A percentile compares a stretch with the other conserved stretches of the same genome.
phyloP scores from a whole-genome alignment of 768 basidiomycete species.

The Mycena venus region DNA sequence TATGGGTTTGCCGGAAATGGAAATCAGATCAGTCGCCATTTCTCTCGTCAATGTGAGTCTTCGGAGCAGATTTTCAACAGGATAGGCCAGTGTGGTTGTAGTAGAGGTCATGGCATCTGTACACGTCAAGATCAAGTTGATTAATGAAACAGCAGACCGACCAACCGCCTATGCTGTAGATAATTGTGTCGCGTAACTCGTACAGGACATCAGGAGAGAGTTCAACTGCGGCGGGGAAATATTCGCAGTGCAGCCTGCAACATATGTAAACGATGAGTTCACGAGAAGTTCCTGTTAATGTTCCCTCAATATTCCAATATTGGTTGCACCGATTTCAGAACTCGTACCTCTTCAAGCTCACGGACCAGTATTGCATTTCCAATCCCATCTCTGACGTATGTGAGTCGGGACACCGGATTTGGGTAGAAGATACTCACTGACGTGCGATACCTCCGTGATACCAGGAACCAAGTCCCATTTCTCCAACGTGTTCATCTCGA shows the following conservation, averaged over 20 bases:
- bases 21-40: neutral
- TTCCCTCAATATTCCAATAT: too few relatives aligned
- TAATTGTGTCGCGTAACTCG: neutral
- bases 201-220: neutral
- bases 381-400: neutral
- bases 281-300: neutral
- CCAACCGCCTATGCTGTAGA: neutral
- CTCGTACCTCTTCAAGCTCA: neutral
- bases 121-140: neutral
- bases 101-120: neutral
- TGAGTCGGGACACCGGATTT: neutral
- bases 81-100: neutral
- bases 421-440: neutral
- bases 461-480: neutral
- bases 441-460: neutral
- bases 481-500: neutral
- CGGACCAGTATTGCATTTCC: neutral
- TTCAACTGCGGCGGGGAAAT: neutral
- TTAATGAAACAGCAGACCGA: neutral
- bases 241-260: neutral
- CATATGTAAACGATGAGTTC: neutral
- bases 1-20: neutral
- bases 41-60: neutral
- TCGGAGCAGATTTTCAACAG: neutral
- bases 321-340: too few relatives aligned